These are phyloP conservation scores for Globisporangium radiosum DNA, from an alignment of 352 stramenopile species.

Conservation along the genomic window DNA sequence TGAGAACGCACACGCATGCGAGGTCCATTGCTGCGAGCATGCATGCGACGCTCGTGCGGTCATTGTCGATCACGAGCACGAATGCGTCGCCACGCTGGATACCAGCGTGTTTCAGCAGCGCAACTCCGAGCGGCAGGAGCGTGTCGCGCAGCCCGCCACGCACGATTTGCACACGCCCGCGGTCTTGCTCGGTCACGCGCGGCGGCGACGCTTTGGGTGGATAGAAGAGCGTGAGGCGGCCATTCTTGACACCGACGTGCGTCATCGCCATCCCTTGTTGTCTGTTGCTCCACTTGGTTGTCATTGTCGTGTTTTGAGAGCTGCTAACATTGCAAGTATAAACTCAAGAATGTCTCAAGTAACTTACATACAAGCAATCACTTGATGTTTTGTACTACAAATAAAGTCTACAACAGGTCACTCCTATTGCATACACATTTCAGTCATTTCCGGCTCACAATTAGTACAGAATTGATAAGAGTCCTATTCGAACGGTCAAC, in stretches of 20 bases:
- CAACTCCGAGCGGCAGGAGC: conserved; percentile 44
- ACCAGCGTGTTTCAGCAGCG: conserved; percentile 26
- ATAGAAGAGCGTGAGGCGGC: conserved; percentile 46
- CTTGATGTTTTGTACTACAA: too few relatives aligned
- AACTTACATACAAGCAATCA: too few relatives aligned
- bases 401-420: too few relatives aligned
- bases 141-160: conserved; percentile 29
- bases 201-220: conserved; percentile 6
- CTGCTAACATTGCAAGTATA: too few relatives aligned
- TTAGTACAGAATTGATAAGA: too few relatives aligned
- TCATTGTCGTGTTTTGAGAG: too few relatives aligned
- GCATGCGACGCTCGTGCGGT: conserved; percentile 64
- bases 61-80: conserved; percentile 67
- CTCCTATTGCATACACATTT: too few relatives aligned
- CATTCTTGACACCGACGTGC: conserved; percentile 55
- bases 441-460: too few relatives aligned
- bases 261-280: not conserved
- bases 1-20: conserved; percentile 43
- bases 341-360: too few relatives aligned
- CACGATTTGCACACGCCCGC: conserved; percentile 28
- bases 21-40: conserved; percentile 67
- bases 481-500: too few relatives aligned
- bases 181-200: conserved; percentile 6
- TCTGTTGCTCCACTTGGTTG: too few relatives aligned
- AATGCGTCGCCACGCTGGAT: conserved; percentile 38